Conservation (phyloP, 1,139 yeast genomes). For the Candida sp. region DNA sequence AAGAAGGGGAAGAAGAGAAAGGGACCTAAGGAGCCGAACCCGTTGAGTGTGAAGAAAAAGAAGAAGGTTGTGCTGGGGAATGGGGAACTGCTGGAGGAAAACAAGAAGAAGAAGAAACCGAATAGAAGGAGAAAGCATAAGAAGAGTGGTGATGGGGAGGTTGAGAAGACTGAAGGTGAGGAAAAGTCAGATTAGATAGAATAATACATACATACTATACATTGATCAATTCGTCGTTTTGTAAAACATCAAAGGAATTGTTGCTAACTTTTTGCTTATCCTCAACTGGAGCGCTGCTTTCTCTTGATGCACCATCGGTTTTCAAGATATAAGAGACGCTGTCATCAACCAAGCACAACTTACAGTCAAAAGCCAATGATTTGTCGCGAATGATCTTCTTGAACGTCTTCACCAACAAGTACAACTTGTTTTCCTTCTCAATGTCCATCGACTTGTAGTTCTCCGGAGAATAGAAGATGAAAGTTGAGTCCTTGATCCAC, state of each 20-base stretch:
- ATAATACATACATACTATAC: not conserved
- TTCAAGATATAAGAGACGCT: slow-evolving; percentile 30
- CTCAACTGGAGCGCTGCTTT: slow-evolving; percentile 4
- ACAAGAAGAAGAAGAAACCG: slow-evolving; percentile 18
- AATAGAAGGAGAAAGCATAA: slow-evolving; percentile 45
- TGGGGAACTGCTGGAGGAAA: slow-evolving; percentile 10
- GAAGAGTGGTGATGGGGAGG: slow-evolving; percentile 8
- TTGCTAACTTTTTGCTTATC: slow-evolving; percentile 6
- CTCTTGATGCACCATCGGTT: slow-evolving; percentile 19
- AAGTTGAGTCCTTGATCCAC: slow-evolving; percentile 48
- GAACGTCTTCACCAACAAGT: slow-evolving; percentile 33
- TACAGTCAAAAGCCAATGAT: slow-evolving; percentile 54
- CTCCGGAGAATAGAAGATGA: slow-evolving; percentile 41
- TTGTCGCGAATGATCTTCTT: slow-evolving; percentile 34
- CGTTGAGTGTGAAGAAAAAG: slow-evolving; percentile 78
- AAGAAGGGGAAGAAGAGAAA: slow-evolving; percentile 49
- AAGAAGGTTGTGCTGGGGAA: slow-evolving; percentile 29
- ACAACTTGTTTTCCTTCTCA: slow-evolving; percentile 37
- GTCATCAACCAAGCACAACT: slow-evolving; percentile 44
- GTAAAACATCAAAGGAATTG: slow-evolving; percentile 21
- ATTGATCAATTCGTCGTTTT: slow-evolving; percentile 11
- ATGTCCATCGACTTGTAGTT: slow-evolving; percentile 24
- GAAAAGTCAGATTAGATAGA: not conserved
- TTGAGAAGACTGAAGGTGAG: not conserved
- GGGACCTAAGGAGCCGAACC: slow-evolving; percentile 84